Percentiles rank a stretch among this genome's conserved stretches.
These are phyloP conservation scores for Botrytis tulipae DNA, from an alignment of 2,329 filamentous ascomycete genomes.

Conservation along the genomic window DNA sequence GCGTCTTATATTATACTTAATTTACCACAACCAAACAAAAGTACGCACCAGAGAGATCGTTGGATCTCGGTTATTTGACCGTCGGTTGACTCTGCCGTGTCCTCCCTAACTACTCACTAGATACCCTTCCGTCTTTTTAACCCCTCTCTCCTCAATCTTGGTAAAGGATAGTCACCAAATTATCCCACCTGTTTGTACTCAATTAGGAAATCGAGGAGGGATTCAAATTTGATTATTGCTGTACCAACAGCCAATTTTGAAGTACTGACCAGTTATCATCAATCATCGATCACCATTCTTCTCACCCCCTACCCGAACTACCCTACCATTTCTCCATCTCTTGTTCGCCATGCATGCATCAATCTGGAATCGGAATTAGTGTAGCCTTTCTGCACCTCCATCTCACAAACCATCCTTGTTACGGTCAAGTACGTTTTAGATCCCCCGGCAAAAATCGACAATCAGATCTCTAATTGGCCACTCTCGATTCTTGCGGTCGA, in stretches of 20 bases:
- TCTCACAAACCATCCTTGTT: background rate
- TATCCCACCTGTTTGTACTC: constrained; percentile 1
- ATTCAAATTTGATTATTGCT: constrained; percentile 5
- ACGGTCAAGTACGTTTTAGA: constrained; percentile 5
- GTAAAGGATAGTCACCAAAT: background rate
- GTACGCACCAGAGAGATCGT: background rate
- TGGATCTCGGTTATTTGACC: constrained; percentile 3
- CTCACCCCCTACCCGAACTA: constrained; percentile 1
- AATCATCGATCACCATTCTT: background rate
- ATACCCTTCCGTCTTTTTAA: background rate
- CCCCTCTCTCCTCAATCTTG: constrained; percentile 1
- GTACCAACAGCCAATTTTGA: constrained; percentile 7
- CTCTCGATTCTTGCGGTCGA: background rate
- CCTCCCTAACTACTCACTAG: background rate
- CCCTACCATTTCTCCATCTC: constrained; percentile 13
- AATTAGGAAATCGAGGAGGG: background rate
- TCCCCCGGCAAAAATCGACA: background rate
- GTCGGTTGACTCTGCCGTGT: constrained; percentile 10
- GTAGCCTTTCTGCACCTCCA: background rate
- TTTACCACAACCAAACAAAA: background rate
- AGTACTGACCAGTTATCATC: background rate
- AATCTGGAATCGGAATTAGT: background rate
- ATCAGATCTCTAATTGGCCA: background rate
- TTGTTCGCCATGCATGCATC: constrained; percentile 10
- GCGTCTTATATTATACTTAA: background rate